Percentiles rank a stretch among this genome's conserved stretches.
Conservation (phyloP, 1,284 basidiomycete species). For the Sanguinoderma infundibulare region DNA sequence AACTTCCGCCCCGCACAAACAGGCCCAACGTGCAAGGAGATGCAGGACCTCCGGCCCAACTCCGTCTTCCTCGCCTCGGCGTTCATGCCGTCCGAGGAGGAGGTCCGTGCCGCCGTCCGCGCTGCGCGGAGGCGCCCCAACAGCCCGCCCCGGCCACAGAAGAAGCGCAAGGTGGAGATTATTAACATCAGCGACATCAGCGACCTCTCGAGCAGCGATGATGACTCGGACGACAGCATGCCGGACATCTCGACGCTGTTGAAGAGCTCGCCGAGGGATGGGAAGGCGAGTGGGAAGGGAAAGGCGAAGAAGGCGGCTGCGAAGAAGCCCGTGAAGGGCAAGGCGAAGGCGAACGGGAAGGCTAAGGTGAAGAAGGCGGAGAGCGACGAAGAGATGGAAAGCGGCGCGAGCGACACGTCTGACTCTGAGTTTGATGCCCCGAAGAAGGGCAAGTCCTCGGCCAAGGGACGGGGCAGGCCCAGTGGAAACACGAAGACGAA, state of each 20-base stretch:
- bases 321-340: conserved; percentile 5
- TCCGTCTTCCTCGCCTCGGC: conserved; percentile 57
- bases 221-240: conserved; percentile 44
- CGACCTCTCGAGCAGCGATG: conserved; percentile 27
- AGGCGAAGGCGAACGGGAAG: neutral
- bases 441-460: neutral
- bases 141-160: conserved; percentile 2
- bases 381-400: conserved; percentile 3
- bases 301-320: conserved; percentile 1
- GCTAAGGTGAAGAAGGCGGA: neutral
- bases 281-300: neutral
- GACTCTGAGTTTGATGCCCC: neutral
- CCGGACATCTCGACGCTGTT: conserved; percentile 45
- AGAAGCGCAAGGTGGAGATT: conserved; percentile 24
- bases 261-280: conserved; percentile 16
- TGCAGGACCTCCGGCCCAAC: conserved; percentile 51
- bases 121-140: conserved; percentile 16
- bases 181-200: conserved; percentile 25
- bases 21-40: conserved; percentile 65
- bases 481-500: conserved; percentile 7
- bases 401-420: conserved; percentile 1
- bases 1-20: neutral
- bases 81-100: conserved; percentile 54
- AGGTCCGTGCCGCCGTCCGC: conserved; percentile 33
- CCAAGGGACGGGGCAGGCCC: conserved; percentile 6